These are phyloP conservation scores for Pythium dissotocum DNA, from an alignment of 352 stramenopile species.

Conservation along the genomic window DNA sequence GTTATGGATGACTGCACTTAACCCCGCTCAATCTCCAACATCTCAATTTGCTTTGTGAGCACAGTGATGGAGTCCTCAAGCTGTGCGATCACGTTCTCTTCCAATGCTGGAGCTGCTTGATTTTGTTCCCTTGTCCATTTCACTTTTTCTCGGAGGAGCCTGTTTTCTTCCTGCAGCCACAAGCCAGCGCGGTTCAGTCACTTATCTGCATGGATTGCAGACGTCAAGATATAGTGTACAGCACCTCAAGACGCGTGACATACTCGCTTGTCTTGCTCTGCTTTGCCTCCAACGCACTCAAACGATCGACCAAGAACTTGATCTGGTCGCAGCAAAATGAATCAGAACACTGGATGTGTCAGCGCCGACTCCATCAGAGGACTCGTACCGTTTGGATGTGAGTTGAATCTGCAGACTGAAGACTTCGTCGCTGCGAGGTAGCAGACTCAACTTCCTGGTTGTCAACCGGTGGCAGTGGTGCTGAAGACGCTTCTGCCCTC, in stretches of 20 bases:
- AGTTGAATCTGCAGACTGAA: not conserved
- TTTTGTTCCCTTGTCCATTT: conserved; percentile 3
- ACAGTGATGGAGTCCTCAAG: conserved; percentile 22
- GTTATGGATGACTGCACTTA: too few species aligned
- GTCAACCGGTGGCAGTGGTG: not conserved
- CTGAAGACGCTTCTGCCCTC: too few species aligned
- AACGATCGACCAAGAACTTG: conserved; percentile 50
- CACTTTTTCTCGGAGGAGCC: conserved; percentile 10
- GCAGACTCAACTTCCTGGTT: conserved; percentile 6
- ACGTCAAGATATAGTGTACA: not conserved
- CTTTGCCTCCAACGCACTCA: conserved; percentile 51
- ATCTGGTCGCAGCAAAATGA: conserved; percentile 34
- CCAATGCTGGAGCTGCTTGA: not conserved
- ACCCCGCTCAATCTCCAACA: conserved; percentile 12
- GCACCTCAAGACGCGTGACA: conserved; percentile 49
- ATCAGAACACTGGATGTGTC: not conserved
- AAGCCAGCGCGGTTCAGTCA: not conserved
- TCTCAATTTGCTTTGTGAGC: conserved; percentile 23
- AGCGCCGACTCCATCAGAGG: not conserved
- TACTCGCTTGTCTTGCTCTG: conserved; percentile 37
- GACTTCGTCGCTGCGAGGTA: not conserved
- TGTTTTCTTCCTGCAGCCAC: conserved; percentile 22
- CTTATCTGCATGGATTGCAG: not conserved
- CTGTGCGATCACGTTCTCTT: conserved; percentile 20
- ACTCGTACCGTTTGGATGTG: conserved; percentile 12